Conservation (phyloP, 305 asterid genomes). For the Ajuga reptans region DNA sequence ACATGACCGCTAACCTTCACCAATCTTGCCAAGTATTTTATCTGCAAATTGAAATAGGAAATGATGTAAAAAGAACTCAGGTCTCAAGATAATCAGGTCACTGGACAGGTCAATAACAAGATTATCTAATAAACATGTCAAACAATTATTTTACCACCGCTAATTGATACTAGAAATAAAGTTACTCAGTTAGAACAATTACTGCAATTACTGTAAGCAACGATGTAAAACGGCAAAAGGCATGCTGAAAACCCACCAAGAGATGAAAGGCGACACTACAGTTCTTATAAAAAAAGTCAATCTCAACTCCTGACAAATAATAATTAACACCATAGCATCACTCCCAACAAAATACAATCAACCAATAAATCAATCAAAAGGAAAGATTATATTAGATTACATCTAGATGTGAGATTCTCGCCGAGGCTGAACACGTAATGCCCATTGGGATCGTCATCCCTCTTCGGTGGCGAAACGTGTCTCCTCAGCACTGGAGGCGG, state of each 20-base stretch:
- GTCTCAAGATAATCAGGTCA: neutral
- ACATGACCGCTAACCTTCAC: constrained; percentile 61
- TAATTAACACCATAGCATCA: neutral
- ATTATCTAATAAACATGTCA: neutral
- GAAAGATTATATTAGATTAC: constrained; percentile 28
- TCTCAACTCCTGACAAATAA: neutral
- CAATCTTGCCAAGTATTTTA: constrained; percentile 58
- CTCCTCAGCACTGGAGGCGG: constrained; percentile 31
- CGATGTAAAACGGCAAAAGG: neutral
- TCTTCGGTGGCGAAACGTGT: constrained; percentile 61
- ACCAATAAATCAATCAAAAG: neutral
- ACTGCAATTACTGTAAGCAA: neutral
- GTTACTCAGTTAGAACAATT: neutral
- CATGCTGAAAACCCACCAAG: neutral
- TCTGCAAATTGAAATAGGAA: constrained; percentile 28
- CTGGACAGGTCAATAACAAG: neutral
- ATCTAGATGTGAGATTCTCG: constrained; percentile 80
- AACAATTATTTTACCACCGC: neutral
- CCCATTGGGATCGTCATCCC: constrained; percentile 68
- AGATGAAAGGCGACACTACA: neutral
- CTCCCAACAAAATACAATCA: too few relatives aligned
- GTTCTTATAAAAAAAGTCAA: neutral
- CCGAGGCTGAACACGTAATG: constrained; percentile 66
- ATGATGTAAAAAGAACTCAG: constrained; percentile 1
- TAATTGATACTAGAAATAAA: neutral